Evolutionary conservation across 495 filamentous ascomycete genomes (phyloP), one percentile per base, ranked within the genome.

Genomic region (Aspergillus wentii): DNA sequence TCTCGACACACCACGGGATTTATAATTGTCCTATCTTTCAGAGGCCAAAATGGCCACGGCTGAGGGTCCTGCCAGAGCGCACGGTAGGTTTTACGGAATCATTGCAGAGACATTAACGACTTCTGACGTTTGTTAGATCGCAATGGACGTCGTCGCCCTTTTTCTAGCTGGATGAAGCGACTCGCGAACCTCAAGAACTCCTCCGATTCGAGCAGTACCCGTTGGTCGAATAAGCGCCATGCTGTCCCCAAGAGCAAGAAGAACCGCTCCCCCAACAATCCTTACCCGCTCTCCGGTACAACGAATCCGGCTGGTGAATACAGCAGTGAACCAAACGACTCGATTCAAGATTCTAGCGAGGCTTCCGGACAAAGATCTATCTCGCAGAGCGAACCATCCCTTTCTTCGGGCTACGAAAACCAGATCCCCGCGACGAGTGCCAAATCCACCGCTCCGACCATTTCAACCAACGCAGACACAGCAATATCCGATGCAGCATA

Each of bases 131-230:
- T 35, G 28, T 44, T 46, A 82, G 80, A 82, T 58, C 72, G 78
- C 40, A 77, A 80, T 63, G 71, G 69, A 40, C 84, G 88, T 37
- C 83, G 88, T 35, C 81, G 83, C 33, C 91, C 91, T 4, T 96
- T 98, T 60, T 79, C 90, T 16, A 83, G 78, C 29, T 89, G 90
- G 83, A 86, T 98, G 80, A 95, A 91, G 72, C 88, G 90, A 44
- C 76, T 98, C 18, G 81, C 88, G 20, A 92, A 79, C 55, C 75
- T 95, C 44, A 95, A 91, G 59, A 73, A 61, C 43, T 74, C 72
- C 56, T 44, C 75, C 19, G 74, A 76, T 4, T 64, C 72, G 5
- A 53, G 54, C n/a, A 54, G 68, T n/a, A 62, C 54, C 34, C 59
- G 63, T 11, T 67, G 62, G 56, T 62, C 70, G 3, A 56, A 72